A percentile compares a stretch with the other conserved stretches of the same genome.
Conservation (phyloP, 371 early-diverging fungal species). For the Neoconidiobolus thromboides region DNA sequence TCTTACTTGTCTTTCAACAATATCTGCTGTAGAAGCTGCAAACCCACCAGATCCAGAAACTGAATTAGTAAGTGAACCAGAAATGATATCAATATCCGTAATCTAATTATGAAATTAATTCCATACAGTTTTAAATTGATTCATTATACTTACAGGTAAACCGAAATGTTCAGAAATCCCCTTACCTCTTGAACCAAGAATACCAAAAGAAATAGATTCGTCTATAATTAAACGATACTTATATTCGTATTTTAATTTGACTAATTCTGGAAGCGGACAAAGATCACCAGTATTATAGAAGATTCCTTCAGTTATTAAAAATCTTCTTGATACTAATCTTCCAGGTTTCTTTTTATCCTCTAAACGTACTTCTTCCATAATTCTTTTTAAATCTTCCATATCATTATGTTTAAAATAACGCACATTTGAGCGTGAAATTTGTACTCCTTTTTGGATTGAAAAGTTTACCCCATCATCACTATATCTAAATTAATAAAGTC, state of each 20-base stretch:
- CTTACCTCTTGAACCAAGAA: slow-evolving; percentile 74
- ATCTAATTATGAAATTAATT: slow-evolving; percentile 14
- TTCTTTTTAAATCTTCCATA: slow-evolving; percentile 81
- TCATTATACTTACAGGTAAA: slow-evolving; percentile 27
- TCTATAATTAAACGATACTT: slow-evolving; percentile 96
- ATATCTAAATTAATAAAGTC: neutral
- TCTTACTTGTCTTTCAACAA: slow-evolving; percentile 68
- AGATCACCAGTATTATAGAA: slow-evolving; percentile 88
- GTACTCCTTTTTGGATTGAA: slow-evolving; percentile 78
- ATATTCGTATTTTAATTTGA: slow-evolving; percentile 85
- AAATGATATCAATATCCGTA: slow-evolving; percentile 82
- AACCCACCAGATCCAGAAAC: slow-evolving; percentile 91
- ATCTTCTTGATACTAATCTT: slow-evolving; percentile 66
- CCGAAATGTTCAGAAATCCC: slow-evolving; percentile 77
- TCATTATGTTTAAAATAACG: slow-evolving; percentile 92
- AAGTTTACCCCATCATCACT: slow-evolving; percentile 79
- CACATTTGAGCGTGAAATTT: slow-evolving; percentile 73
- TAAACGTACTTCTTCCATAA: slow-evolving; percentile 51
- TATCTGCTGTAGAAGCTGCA: slow-evolving; percentile 70
- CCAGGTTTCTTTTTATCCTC: slow-evolving; percentile 41
- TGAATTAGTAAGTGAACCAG: slow-evolving; percentile 77
- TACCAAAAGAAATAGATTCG: slow-evolving; percentile 87
- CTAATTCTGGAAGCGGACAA: slow-evolving; percentile 61
- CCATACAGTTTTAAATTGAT: neutral
- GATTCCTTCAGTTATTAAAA: slow-evolving; percentile 95